Base-by-base conservation (phyloP, 2,329 filamentous ascomycete species). In the Epicoccum sorghinum region DNA sequence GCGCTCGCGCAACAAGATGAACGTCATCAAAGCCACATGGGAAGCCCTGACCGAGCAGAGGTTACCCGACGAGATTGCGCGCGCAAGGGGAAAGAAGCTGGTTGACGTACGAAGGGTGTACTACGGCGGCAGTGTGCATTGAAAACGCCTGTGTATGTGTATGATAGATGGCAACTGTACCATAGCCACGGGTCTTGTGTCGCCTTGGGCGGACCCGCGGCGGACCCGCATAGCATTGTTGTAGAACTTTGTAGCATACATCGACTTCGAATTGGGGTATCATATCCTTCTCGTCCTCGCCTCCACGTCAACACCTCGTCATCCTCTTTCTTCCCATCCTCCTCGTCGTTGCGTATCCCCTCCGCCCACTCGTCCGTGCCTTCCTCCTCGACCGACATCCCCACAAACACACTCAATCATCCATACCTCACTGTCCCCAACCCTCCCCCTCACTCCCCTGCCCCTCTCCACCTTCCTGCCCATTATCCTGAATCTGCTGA, bases 61-160 rank as follows among this genome's bases (percentile, higher is more conserved):
- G 57, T 82, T 96, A 70, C 95, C 95, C 0, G 91, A 98, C 74
- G 87, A 93, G 71, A 88, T 99, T 71, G 95, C 95, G 52, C 84
- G 90, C 44, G 93, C 91, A 47, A 81, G 93, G 61, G 93, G 95
- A 57, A 93, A 90, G 84, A 99, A 99, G 84, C 75, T 99, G 71
- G 92, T 99, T 30, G 95, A 99, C 80, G 91, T 93, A 61, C 83
- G 95, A 66, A 97, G 95, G 82, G 95, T 98, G 70, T 99, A 99
- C 80, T 98, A 97, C 78, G 92, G 90, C 47, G 91, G 91, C 35
- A 83, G 66, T 52, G 63, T 74, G 58, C 67, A 73, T 58, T 74
- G 65, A 54, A 53, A 9, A 13, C 5, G 24, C 22, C 4, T 27
- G 4, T 47, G 41, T 52, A 36, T 22, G 36, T n/a, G 27, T 29